phyloP scores from a whole-genome alignment of 2,329 filamentous ascomycete genomes.

The Talaromyces islandicus region DNA sequence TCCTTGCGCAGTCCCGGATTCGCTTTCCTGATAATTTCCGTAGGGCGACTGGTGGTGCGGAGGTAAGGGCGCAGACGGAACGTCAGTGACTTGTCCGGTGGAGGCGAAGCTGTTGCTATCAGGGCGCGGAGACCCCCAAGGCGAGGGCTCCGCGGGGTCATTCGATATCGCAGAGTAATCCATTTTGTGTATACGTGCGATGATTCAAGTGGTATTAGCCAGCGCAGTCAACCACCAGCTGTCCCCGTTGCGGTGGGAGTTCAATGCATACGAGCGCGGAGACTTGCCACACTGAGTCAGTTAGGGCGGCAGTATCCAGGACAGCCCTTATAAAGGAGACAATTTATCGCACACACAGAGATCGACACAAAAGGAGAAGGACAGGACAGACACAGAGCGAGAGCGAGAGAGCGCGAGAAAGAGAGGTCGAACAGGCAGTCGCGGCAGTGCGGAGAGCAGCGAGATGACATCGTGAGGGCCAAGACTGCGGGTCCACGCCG shows the following conservation, averaged over 20 bases:
- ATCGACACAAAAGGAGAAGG: background rate
- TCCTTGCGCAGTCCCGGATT: conserved; percentile 2
- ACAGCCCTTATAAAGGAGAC: background rate
- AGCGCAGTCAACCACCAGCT: background rate
- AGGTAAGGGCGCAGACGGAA: conserved; percentile 37
- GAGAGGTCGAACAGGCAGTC: conserved; percentile 5
- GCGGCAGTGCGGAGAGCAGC: conserved; percentile 3
- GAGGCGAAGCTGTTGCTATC: conserved; percentile 36
- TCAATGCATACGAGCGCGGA: background rate
- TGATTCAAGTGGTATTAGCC: background rate
- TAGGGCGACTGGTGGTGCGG: conserved; percentile 31
- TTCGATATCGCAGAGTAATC: conserved; percentile 60
- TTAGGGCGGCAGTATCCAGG: background rate
- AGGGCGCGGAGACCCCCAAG: conserved; percentile 57
- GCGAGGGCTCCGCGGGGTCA: conserved; percentile 53
- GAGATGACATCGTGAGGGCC: conserved; percentile 10
- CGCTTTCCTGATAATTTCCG: conserved; percentile 16
- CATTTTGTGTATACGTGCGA: conserved; percentile 39
- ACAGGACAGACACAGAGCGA: background rate
- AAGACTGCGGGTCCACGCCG: background rate
- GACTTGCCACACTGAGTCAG: background rate
- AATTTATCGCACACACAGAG: background rate
- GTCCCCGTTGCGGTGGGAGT: background rate
- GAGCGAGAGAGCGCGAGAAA: background rate
- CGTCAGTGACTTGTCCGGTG: conserved; percentile 26